Conservation (phyloP, 306 rosid species). For the Crotalaria pallida region DNA sequence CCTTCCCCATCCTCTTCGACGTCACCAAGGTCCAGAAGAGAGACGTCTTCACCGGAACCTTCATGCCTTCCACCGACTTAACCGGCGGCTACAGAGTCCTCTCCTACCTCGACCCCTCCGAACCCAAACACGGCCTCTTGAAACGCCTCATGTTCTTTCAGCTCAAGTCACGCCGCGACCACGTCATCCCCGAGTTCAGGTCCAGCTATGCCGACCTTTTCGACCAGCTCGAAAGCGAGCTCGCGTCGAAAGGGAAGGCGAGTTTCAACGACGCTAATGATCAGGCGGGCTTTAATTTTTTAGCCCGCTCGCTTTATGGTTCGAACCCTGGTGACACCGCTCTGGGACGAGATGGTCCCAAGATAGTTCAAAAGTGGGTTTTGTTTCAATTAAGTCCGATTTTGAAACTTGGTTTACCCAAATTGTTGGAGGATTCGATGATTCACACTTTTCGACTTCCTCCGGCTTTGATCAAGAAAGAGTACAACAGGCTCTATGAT, state of each 20-base stretch:
- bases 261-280: conserved; percentile 58
- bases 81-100: conserved; percentile 83
- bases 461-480: conserved; percentile 38
- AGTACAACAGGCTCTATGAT: conserved; percentile 68
- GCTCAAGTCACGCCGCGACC: conserved; percentile 50
- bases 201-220: conserved; percentile 43
- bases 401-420: conserved; percentile 62
- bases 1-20: conserved; percentile 80
- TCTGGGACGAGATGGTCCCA: conserved; percentile 70
- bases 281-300: conserved; percentile 77
- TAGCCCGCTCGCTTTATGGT: conserved; percentile 49
- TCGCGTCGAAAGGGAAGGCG: conserved; percentile 48
- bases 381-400: conserved; percentile 69
- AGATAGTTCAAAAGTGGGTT: conserved; percentile 67
- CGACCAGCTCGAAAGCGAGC: conserved; percentile 39
- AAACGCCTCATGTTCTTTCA: conserved; percentile 61
- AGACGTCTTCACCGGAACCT: conserved; percentile 86
- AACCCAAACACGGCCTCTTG: conserved; percentile 62
- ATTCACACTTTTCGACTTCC: conserved; percentile 65
- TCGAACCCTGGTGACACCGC: conserved; percentile 46
- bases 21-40: conserved; percentile 60
- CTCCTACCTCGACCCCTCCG: conserved; percentile 87
- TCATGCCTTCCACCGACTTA: conserved; percentile 69
- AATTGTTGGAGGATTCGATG: conserved; percentile 45
- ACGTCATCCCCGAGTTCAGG: conserved; percentile 69